A percentile compares a stretch with the other conserved stretches of the same genome.
Evolutionary conservation across 2,329 filamentous ascomycete genomes (phyloP).

Genomic region (Fusarium sp.): DNA sequence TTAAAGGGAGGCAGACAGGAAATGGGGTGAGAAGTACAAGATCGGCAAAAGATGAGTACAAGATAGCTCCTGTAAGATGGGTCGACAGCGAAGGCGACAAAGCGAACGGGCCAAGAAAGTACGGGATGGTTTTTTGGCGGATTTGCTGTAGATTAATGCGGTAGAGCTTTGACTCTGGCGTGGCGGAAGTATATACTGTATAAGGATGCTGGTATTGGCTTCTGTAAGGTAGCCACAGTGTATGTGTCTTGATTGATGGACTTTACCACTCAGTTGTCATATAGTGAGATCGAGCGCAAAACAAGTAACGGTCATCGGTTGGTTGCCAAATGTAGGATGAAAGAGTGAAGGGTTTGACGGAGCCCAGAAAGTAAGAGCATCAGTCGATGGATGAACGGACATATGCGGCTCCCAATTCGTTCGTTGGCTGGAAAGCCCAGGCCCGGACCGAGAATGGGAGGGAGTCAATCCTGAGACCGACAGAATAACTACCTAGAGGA

Average conservation of each 20-base stretch:
- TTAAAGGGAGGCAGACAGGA: conserved; percentile 22
- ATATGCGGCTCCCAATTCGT: conserved; percentile 48
- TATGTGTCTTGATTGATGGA: neutral
- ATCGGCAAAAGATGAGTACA: conserved; percentile 23
- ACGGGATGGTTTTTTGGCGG: conserved; percentile 32
- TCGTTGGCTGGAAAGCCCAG: conserved; percentile 38
- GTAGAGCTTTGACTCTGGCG: conserved; percentile 37
- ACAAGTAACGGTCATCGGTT: conserved; percentile 26
- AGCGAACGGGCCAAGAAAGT: conserved; percentile 22
- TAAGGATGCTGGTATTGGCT: neutral
- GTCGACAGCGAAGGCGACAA: conserved; percentile 27
- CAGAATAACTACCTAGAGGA: conserved; percentile 9
- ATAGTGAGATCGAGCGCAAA: conserved; percentile 23
- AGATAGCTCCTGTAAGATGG: conserved; percentile 31
- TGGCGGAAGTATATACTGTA: conserved; percentile 25
- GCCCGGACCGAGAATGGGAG: conserved; percentile 39
- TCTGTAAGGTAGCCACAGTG: conserved; percentile 21
- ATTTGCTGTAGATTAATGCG: conserved; percentile 35
- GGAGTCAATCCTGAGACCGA: conserved; percentile 36
- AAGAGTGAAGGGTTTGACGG: conserved; percentile 46
- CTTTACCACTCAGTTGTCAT: conserved; percentile 14
- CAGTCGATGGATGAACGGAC: conserved; percentile 46
- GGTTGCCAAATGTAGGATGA: conserved; percentile 36
- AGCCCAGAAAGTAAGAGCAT: conserved; percentile 30
- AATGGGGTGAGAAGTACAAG: conserved; percentile 21